Conservation (phyloP, 2,329 filamentous ascomycete genomes). For the Neodidymelliopsis sp. region DNA sequence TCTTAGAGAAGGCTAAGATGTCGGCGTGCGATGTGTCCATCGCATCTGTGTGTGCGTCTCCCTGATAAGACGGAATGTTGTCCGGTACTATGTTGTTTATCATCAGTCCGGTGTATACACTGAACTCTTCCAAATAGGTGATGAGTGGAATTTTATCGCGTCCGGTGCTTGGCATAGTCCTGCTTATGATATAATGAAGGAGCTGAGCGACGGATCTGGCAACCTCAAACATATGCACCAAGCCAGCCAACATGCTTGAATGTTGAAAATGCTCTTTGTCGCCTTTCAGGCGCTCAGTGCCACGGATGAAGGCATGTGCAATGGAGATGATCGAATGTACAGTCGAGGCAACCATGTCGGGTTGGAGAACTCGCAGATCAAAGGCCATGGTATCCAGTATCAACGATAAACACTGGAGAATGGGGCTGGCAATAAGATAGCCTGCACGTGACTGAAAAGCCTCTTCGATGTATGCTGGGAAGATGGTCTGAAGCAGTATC, state of each 20-base stretch:
- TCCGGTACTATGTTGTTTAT: conserved; percentile 34
- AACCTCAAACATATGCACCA: conserved; percentile 52
- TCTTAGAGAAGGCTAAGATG: conserved; percentile 41
- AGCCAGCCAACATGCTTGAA: conserved; percentile 48
- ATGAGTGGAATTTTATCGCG: conserved; percentile 38
- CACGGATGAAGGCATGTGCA: conserved; percentile 49
- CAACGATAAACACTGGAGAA: conserved; percentile 57
- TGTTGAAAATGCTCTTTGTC: conserved; percentile 48
- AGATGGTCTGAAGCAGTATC: conserved; percentile 61
- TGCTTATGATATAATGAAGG: conserved; percentile 57
- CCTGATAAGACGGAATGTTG: conserved; percentile 24
- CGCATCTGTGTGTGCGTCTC: conserved; percentile 14
- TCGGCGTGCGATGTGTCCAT: conserved; percentile 8
- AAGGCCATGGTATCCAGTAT: conserved; percentile 56
- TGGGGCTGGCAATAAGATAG: conserved; percentile 62
- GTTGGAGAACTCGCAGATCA: conserved; percentile 54
- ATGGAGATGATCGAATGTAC: conserved; percentile 48
- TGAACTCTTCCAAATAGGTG: conserved; percentile 51
- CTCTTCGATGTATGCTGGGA: conserved; percentile 64
- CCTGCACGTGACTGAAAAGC: conserved; percentile 55
- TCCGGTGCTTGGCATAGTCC: conserved; percentile 19
- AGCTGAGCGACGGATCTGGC: conserved; percentile 52
- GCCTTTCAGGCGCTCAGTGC: conserved; percentile 48
- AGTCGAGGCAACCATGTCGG: conserved; percentile 48
- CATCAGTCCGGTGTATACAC: conserved; percentile 39